A percentile compares a stretch with the other conserved stretches of the same genome.
These are phyloP conservation scores for Cutaneotrichosporon dermatis DNA, from an alignment of 1,284 basidiomycete genomes.

Conservation along the genomic window DNA sequence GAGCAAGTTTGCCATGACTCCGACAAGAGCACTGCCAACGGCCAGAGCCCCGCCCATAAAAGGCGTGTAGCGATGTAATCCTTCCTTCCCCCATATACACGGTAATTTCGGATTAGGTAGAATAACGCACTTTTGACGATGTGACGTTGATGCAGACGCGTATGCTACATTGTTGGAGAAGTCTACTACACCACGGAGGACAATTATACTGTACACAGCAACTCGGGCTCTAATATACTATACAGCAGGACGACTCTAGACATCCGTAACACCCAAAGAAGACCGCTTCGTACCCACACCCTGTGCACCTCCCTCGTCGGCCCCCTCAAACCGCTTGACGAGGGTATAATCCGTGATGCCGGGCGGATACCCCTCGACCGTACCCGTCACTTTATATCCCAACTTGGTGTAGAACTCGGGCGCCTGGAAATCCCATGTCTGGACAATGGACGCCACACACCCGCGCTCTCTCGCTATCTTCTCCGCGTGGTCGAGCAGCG, in stretches of 20 bases:
- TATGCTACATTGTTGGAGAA: too few relatives aligned
- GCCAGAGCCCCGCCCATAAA: neutral
- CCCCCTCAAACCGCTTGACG: neutral
- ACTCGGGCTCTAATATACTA: too few relatives aligned
- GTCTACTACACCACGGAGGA: too few relatives aligned
- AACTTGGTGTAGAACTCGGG: neutral
- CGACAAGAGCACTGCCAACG: neutral
- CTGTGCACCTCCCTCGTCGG: neutral
- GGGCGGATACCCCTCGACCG: neutral
- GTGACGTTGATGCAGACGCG: too few relatives aligned
- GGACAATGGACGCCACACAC: neutral
- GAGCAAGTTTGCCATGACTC: neutral
- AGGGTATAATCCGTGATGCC: slow-evolving; percentile 3
- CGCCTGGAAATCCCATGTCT: slow-evolving; percentile 7
- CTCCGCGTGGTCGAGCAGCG: neutral
- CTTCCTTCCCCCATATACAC: neutral
- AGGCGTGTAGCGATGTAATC: too few relatives aligned
- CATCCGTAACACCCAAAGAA: too few relatives aligned
- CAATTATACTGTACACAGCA: too few relatives aligned
- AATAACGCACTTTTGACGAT: too few relatives aligned
- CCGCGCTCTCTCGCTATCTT: neutral
- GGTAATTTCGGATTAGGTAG: neutral
- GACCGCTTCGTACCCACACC: neutral
- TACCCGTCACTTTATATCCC: neutral
- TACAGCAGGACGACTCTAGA: too few relatives aligned